phyloP scores from a whole-genome alignment of 306 rosid genomes.

The Begonia peltatifolia region DNA sequence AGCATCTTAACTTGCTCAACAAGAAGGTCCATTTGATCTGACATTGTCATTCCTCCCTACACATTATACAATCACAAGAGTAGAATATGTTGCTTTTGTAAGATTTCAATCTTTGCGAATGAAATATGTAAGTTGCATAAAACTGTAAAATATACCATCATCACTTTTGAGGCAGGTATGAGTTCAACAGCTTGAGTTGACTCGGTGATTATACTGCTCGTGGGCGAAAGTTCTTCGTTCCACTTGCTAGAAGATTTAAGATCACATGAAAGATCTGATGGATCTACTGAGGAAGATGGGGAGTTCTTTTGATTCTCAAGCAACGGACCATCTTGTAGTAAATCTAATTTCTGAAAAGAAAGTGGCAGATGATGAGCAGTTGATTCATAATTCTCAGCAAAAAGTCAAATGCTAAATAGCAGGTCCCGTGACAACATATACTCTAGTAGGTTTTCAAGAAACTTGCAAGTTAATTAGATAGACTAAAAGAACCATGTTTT shows the following conservation, averaged over 20 bases:
- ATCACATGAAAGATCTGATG: constrained; percentile 45
- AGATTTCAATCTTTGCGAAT: too few species aligned
- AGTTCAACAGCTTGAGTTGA: constrained; percentile 83
- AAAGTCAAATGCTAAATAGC: too few species aligned
- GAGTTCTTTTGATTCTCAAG: constrained; percentile 51
- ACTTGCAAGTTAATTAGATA: too few species aligned
- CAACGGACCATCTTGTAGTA: too few species aligned
- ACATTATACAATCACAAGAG: neutral
- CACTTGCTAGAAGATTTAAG: constrained; percentile 64
- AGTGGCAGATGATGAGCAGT: too few species aligned
- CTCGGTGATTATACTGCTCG: constrained; percentile 66
- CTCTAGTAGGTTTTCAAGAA: too few species aligned
- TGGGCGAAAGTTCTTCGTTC: constrained; percentile 72
- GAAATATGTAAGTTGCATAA: too few species aligned
- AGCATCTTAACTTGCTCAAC: constrained; percentile 99
- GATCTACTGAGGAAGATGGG: constrained; percentile 16
- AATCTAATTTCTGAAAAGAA: too few species aligned
- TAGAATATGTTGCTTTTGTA: too few species aligned
- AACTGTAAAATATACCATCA: constrained; percentile 11
- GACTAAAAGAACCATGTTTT: too few species aligned
- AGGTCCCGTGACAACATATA: too few species aligned
- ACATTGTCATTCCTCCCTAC: constrained; percentile 77
- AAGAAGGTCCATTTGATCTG: constrained; percentile 95
- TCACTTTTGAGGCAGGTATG: constrained; percentile 44
- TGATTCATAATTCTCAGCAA: too few species aligned